Evolutionary conservation across 805 yeast genomes (phyloP), one percentile per base, ranked within the genome.

Genomic region (Spencermartinsiella europaea): DNA sequence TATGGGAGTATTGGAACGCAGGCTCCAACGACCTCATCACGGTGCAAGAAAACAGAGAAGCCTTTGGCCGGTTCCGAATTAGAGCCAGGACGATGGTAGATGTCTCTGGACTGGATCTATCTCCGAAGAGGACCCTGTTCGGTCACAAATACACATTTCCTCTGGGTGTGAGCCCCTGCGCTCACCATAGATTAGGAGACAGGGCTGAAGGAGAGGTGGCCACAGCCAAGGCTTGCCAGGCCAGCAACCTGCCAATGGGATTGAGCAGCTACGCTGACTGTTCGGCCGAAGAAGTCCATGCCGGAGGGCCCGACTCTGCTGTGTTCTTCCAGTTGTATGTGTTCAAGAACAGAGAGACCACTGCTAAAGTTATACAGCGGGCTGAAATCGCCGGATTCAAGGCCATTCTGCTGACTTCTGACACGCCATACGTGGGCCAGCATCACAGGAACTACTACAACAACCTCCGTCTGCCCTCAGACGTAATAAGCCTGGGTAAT

Each of bases 341-440:
- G 15, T 61, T 60, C 50, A 49, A 57, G 44, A 61, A 60, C 50
- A 48, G 61, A 17, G 38, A 53, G 37, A 56, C 58, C 38, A 48
- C 59, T 5, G 57, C 52, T 40, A 38, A 49, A 19, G 49, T 61
- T 20, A 57, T 60, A 12, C 33, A 35, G 33, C 40, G 54, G 21
- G 64, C 55, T 20, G 65, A 61, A 37, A 53, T 53, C 47, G 61
- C 63, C 7, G 65, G 65, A 7, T 61, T 48, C 54, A 60, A 72
- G 56, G 80, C 74, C 0, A 51, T 78, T 3, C 71, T 75, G 51
- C 69, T 78, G 49, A 78, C 81, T 2, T 80, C 76, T n/a, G 83
- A 78, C 56, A 70, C 77, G 21, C 78, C 80, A 0, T 71, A 68
- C 44, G 61, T 77, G 42, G 83, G 83, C 1, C 66, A 73, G 38